Evolutionary conservation across 768 basidiomycete genomes (phyloP), one percentile per base, ranked within the genome.

Genomic region (Saitozyma sp.): DNA sequence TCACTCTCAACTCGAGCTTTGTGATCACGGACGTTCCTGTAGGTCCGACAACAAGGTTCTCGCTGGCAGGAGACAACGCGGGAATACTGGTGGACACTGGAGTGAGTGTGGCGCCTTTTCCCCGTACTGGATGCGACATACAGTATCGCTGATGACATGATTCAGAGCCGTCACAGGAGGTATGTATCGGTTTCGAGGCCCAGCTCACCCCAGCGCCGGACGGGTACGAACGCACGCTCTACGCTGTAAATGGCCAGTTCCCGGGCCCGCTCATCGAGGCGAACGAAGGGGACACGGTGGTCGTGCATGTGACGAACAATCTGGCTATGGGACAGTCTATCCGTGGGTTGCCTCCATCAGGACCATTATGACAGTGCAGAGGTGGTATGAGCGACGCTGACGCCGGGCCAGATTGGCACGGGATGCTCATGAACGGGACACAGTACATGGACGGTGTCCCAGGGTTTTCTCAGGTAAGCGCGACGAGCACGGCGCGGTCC

Each of bases 181-280:
- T 61, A 45, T 6, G 56, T 57, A 19, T 20, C 20, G 4, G 49
- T 38, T 8, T n/a, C 3, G 10, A 9, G 17, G 1, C 3, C 43
- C n/a, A 38, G 17, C 40, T 54, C 50, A 53, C 48, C 14, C 41
- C 59, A 49, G 68, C 62, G 11, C 70, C 70, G 3, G 70, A 71
- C 65, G 70, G 70, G 11, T 68, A 59, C 29, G 38, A 50, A 19
- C 51, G 70, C 45, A 62, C 61, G 45, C 50, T 71, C 10, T 68
- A 57, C 50, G 60, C 58, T 16, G 62, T 71, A 39, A 71, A 71
- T 53, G 59, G 59, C 6, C 46, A 62, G 29, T 71, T 63, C 42
- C 70, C 70, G 13, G 70, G 61, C 72, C 74, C 10, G 51, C 72
- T 16, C 29, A 70, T 74, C 50, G 70, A 76, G 60, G 69, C 58